phyloP scores from a whole-genome alignment of 305 asterid species.

The Fraxinus latifolia region DNA sequence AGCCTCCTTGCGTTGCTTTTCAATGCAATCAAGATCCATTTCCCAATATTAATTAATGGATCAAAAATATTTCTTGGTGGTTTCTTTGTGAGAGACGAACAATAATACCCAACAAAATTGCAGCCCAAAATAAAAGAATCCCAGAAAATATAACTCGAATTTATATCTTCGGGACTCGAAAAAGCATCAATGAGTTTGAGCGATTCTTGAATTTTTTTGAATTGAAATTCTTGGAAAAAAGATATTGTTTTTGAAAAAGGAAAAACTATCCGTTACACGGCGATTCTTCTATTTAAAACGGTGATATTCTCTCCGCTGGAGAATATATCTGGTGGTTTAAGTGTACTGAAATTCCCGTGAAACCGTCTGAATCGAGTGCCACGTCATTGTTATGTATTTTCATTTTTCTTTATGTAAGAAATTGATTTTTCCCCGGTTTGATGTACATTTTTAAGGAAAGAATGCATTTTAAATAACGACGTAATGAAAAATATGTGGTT shows the following conservation, averaged over 20 bases:
- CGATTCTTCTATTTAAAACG: constrained; percentile 44
- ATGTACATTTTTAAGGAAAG: too few species aligned
- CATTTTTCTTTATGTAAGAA: background rate
- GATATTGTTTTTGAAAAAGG: constrained; percentile 11
- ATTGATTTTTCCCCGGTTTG: background rate
- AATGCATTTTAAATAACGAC: too few species aligned
- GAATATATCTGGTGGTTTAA: constrained; percentile 23
- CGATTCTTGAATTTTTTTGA: constrained; percentile 27
- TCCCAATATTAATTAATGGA: constrained; percentile 6
- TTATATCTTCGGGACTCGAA: constrained; percentile 6
- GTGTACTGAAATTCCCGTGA: constrained; percentile 16
- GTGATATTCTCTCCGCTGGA: constrained; percentile 23
- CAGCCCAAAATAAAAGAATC: constrained; percentile 7
- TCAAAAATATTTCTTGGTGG: constrained; percentile 19
- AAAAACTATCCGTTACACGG: constrained; percentile 66
- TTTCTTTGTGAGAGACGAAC: background rate
- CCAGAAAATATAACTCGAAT: background rate
- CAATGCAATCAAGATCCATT: constrained; percentile 88
- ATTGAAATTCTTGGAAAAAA: constrained; percentile 6
- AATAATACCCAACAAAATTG: background rate
- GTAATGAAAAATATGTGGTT: too few species aligned
- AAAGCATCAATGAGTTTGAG: background rate
- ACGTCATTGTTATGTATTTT: background rate
- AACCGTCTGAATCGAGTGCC: background rate
- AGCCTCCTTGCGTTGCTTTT: constrained; percentile 36